These are phyloP conservation scores for Pleurotus cornucopiae DNA, from an alignment of 768 basidiomycete species.

Conservation along the genomic window DNA sequence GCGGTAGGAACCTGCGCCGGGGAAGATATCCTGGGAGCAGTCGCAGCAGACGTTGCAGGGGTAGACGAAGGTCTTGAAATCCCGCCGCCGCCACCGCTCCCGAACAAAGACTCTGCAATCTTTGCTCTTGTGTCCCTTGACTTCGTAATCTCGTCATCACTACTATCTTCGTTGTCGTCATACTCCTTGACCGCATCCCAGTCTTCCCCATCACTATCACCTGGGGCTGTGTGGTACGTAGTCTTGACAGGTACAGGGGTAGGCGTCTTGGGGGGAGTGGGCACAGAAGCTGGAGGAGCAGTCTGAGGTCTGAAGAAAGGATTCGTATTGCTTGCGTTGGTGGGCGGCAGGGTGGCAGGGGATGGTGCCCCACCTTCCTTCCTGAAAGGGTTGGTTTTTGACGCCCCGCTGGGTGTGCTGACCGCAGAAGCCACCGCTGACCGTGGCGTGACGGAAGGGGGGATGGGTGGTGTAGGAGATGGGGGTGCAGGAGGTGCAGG, in stretches of 20 bases:
- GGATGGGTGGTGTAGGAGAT: constrained; percentile 26
- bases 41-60: constrained; percentile 25
- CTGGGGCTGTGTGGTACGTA: constrained; percentile 59
- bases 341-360: constrained; percentile 25
- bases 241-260: constrained; percentile 49
- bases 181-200: constrained; percentile 85
- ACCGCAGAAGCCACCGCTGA: constrained; percentile 19
- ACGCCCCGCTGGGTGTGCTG: constrained; percentile 35
- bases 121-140: constrained; percentile 61
- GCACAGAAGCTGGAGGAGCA: constrained; percentile 26
- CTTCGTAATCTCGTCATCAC: constrained; percentile 74
- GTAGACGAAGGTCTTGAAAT: constrained; percentile 30
- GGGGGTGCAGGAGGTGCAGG: constrained; percentile 32
- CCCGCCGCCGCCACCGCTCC: constrained; percentile 18
- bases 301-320: constrained; percentile 53
- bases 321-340: constrained; percentile 50
- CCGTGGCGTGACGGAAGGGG: constrained; percentile 19
- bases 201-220: constrained; percentile 57
- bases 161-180: constrained; percentile 61
- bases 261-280: constrained; percentile 47
- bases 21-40: constrained; percentile 22
- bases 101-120: constrained; percentile 80
- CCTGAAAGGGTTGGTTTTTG: constrained; percentile 77
- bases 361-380: constrained; percentile 34
- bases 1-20: constrained; percentile 31